Base-by-base conservation (phyloP, 331 rosid genomes). In the Ulmus americana region DNA sequence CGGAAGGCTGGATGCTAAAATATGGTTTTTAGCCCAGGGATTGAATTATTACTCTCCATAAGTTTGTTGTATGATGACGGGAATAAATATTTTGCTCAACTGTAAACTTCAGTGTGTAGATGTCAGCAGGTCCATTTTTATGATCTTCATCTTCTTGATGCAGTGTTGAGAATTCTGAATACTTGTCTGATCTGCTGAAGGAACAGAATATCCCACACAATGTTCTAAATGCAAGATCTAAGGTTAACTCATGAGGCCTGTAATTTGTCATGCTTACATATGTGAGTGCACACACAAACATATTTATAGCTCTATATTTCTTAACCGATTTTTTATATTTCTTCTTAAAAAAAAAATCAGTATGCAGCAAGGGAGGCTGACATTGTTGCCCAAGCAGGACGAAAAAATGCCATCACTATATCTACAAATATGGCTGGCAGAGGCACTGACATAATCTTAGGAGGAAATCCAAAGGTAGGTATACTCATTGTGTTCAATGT, bases 341-440 rank as follows among this genome's bases (percentile, higher is more conserved):
- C 46, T 10, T 15, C 20, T 9, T 6, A n/a, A 14, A 11, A 45
- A 1, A 14, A 44, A 28, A 39, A 55, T 45, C 81, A 92, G 98
- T 92, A 92, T 78, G 98, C 97, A 63, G 98, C 86, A 45, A 86
- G 84, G 84, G 98, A 92, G 80, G 98, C 98, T 68, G 88, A 92
- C 73, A 76, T 74, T 79, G 95, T 92, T 74, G 98, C 95, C 22
- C 98, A 89, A 79, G 98, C 98, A 75, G 95, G 98, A 65, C 80
- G 83, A 66, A 92, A 92, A 82, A 72, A 82, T 75, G 97, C 97
- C 78, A 92, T 92, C 73, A 92, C 96, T 74, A 80, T 92, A 77
- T 92, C 98, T 54, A 92, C 98, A 71, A 92, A 92, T 76, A 92
- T 92, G 98, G 98, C 98, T 72, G 98, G 98, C 70, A 86, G 98